phyloP scores from a whole-genome alignment of 345 rosid genomes.

The Hibiscus trionum region DNA sequence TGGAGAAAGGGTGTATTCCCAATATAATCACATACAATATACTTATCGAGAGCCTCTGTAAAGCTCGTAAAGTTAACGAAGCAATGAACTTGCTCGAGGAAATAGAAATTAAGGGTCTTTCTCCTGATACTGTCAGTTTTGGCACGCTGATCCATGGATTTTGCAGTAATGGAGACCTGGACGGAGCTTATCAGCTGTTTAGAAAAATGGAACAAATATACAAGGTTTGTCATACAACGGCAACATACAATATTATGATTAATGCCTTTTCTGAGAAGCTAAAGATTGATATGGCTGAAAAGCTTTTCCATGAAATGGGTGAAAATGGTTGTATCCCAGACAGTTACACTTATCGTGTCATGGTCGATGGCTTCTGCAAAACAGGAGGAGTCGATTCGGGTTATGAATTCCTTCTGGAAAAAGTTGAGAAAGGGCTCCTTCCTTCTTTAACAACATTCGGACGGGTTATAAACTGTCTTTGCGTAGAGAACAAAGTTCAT shows the following conservation, averaged over 20 bases:
- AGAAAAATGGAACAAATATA: conserved; percentile 45
- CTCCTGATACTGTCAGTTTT: conserved; percentile 56
- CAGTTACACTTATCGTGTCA: conserved; percentile 61
- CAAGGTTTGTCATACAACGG: conserved; percentile 41
- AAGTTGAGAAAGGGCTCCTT: conserved; percentile 52
- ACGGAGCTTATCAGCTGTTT: conserved; percentile 57
- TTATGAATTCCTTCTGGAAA: conserved; percentile 42
- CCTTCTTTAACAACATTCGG: conserved; percentile 72
- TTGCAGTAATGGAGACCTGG: conserved; percentile 54
- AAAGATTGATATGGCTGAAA: conserved; percentile 46
- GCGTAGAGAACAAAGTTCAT: conserved; percentile 52
- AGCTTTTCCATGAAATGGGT: conserved; percentile 65
- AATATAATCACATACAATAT: conserved; percentile 73
- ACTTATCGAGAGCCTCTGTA: conserved; percentile 83
- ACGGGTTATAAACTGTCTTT: conserved; percentile 74
- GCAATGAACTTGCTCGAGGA: conserved; percentile 60
- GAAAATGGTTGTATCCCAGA: conserved; percentile 53
- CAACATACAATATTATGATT: conserved; percentile 74
- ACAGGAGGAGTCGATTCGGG: conserved; percentile 55
- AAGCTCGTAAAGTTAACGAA: conserved; percentile 47
- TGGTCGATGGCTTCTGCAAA: conserved; percentile 83
- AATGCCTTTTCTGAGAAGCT: conserved; percentile 60
- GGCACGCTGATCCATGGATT: conserved; percentile 66
- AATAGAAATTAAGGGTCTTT: conserved; percentile 42
- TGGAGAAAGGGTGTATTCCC: conserved; percentile 62